Evolutionary conservation across 129 eudicot genomes (phyloP).

Genomic region (Arctium lappa): DNA sequence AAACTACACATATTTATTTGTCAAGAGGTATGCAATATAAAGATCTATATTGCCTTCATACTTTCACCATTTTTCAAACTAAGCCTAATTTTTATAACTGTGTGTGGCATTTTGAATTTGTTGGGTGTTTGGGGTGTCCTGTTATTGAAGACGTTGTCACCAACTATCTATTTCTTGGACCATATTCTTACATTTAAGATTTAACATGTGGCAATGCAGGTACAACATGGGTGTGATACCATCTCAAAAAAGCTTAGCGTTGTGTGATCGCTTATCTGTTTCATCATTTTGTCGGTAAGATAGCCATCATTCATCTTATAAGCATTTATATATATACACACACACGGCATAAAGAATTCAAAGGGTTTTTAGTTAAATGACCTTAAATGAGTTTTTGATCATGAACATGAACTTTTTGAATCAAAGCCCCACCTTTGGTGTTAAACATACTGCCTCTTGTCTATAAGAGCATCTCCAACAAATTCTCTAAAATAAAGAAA

Average conservation of each 20-base stretch:
- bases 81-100: background rate
- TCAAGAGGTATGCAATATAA: background rate
- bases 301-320: background rate
- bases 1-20: background rate
- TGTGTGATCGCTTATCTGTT: constrained; percentile 72
- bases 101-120: background rate
- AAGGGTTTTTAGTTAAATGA: background rate
- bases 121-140: background rate
- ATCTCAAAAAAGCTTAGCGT: constrained; percentile 72
- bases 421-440: background rate
- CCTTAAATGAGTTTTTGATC: background rate
- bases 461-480: too few species aligned
- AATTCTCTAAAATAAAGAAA: too few species aligned
- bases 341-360: background rate
- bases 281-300: constrained; percentile 89
- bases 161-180: background rate
- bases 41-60: background rate
- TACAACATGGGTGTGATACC: constrained; percentile 92
- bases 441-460: background rate
- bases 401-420: too few species aligned
- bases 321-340: background rate
- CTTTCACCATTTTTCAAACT: background rate
- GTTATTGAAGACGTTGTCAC: background rate
- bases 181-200: background rate
- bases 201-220: constrained; percentile 38